These are phyloP conservation scores for Sarocladiaceae sp. DNA, from an alignment of 2,329 filamentous ascomycete species.

Conservation along the genomic window DNA sequence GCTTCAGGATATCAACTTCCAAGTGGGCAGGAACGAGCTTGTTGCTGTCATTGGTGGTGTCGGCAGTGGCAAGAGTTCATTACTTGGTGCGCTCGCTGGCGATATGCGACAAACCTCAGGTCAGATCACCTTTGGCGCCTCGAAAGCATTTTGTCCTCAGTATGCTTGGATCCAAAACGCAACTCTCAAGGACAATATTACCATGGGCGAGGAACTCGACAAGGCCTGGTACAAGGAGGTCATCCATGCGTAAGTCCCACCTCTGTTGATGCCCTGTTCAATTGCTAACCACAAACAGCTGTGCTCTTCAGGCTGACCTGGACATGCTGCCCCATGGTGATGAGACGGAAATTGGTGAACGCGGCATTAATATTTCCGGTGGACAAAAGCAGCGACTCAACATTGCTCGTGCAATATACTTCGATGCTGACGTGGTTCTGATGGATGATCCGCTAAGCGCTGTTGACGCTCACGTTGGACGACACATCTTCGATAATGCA, in stretches of 20 bases:
- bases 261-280: constrained; percentile 4
- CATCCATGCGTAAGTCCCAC: constrained; percentile 61
- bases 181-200: constrained; percentile 80
- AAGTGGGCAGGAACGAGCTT: constrained; percentile 69
- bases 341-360: constrained; percentile 87
- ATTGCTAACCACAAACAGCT: constrained; percentile 38
- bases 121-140: constrained; percentile 70
- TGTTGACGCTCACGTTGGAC: constrained; percentile 66
- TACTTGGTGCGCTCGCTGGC: constrained; percentile 84
- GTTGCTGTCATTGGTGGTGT: constrained; percentile 86
- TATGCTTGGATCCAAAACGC: constrained; percentile 98
- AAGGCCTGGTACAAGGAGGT: constrained; percentile 77
- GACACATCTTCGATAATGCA: constrained; percentile 86
- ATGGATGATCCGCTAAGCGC: constrained; percentile 68
- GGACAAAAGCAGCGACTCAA: constrained; percentile 95
- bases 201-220: constrained; percentile 79
- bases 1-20: constrained; percentile 63
- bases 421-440: constrained; percentile 62
- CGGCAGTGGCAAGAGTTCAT: constrained; percentile 83
- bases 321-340: constrained; percentile 93
- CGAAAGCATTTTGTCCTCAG: constrained; percentile 87
- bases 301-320: constrained; percentile 78
- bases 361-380: constrained; percentile 91
- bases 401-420: constrained; percentile 79
- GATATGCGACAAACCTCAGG: constrained; percentile 86